Conservation (phyloP, 352 stramenopile species). For the Halophytophthora batemanensis region DNA sequence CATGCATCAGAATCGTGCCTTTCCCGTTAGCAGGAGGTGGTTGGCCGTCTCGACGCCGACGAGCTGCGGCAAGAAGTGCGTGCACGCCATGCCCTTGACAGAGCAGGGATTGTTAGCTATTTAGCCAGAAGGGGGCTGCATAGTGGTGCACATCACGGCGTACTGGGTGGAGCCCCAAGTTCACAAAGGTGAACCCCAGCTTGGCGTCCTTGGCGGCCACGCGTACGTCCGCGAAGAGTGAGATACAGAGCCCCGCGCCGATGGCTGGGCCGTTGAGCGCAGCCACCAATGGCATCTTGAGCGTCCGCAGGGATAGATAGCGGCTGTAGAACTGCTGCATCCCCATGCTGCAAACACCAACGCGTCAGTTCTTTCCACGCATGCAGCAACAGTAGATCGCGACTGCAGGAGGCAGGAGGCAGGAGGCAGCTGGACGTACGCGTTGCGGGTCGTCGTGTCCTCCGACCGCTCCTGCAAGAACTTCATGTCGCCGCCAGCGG, state of each 20-base stretch:
- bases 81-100: constrained; percentile 86
- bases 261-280: constrained; percentile 86
- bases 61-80: constrained; percentile 73
- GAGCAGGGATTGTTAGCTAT: too few relatives aligned
- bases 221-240: constrained; percentile 81
- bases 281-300: constrained; percentile 81
- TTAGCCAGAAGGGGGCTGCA: too few relatives aligned
- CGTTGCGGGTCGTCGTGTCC: constrained; percentile 79
- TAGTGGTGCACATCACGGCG: too few relatives aligned
- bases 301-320: constrained; percentile 76
- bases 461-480: constrained; percentile 62
- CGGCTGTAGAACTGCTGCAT: constrained; percentile 85
- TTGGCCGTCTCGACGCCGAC: constrained; percentile 60
- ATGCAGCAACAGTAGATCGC: neutral
- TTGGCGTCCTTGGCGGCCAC: constrained; percentile 63
- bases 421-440: constrained; percentile 15
- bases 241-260: constrained; percentile 75
- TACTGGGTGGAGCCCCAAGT: constrained; percentile 78
- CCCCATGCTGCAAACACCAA: constrained; percentile 27
- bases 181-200: constrained; percentile 87
- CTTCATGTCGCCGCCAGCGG: constrained; percentile 79
- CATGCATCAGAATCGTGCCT: constrained; percentile 15
- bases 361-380: neutral
- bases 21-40: constrained; percentile 74
- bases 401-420: neutral